Base-by-base conservation (phyloP, 768 basidiomycete genomes). In the Termitomyces sp. region DNA sequence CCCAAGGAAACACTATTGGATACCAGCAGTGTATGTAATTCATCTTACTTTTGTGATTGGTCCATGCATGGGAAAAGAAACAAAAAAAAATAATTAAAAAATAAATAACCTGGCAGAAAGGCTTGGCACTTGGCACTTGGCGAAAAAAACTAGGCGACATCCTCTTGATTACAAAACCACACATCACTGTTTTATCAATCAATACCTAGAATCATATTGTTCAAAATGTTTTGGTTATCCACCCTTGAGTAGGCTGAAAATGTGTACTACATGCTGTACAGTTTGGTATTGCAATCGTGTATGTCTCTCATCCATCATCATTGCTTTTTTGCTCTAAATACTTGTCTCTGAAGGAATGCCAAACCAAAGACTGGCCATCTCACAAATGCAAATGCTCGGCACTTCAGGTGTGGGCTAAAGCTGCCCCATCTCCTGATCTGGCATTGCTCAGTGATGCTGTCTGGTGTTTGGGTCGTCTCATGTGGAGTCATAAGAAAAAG, bases 301-400 rank as follows among this genome's bases (percentile, higher is more conserved):
- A 66, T 38, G 86, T 72, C 26, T n/a, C 59, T 28, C 51, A 33
- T 51, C 18, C 18, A 32, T 24, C 6, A 45, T 32, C 3, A 36
- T 42, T 42, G 18, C 57, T 22, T 43, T 62, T 13, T 30, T 6
- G 44, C 8, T 49, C 24, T 57, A 4, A 35, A n/a, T 4, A 26
- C 32, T 44, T 9, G 32, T 51, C 9, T 59, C 7, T 33, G 7
- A 63, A 91, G 86, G 68, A 68, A 40, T 94, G 92, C 65, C 91
- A 93, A 73, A 83, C 72, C 42, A 67, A 69, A 30, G 92, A 92
- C 63, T 94, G 92, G 94, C 22, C 65, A 0, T 36, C 80, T 3
- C 95, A 97, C 70, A 90, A 87, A 69, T 68, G 70, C 1, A 95
- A 98, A 77, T 98, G 96, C 65, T 57, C 60, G 6, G 86, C 91